These are phyloP conservation scores for Papiliotrema fonsecae DNA, from an alignment of 1,284 basidiomycete species.

Conservation along the genomic window DNA sequence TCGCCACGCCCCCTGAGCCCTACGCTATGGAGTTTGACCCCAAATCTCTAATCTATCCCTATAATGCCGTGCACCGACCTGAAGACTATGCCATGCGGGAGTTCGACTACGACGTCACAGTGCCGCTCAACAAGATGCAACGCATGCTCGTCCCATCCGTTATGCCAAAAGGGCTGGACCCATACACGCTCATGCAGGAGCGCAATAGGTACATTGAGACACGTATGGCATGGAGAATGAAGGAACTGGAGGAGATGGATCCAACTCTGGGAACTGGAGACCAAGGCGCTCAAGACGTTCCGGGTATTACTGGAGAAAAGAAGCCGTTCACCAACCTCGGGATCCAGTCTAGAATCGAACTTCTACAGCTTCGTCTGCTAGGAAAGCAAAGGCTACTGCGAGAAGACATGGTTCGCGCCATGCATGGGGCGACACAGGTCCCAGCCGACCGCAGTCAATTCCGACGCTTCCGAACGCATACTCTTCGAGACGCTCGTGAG, in stretches of 20 bases:
- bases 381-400: constrained; percentile 85
- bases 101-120: constrained; percentile 48
- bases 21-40: constrained; percentile 69
- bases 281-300: constrained; percentile 54
- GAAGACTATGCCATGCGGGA: constrained; percentile 64
- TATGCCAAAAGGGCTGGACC: constrained; percentile 90
- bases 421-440: constrained; percentile 84
- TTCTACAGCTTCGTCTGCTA: constrained; percentile 84
- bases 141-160: constrained; percentile 79
- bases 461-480: constrained; percentile 80
- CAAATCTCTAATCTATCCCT: constrained; percentile 81
- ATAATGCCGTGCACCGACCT: constrained; percentile 89
- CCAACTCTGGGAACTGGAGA: constrained; percentile 75
- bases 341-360: constrained; percentile 85
- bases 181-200: constrained; percentile 83
- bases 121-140: constrained; percentile 53
- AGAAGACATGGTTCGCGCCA: constrained; percentile 77
- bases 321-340: constrained; percentile 51
- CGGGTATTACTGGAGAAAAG: constrained; percentile 50
- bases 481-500: constrained; percentile 79
- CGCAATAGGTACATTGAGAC: constrained; percentile 87
- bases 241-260: constrained; percentile 79
- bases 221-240: constrained; percentile 81
- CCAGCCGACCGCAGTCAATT: constrained; percentile 89
- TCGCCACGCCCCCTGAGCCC: constrained; percentile 30